Base-by-base conservation (phyloP, 2,329 filamentous ascomycete genomes). In the Epichloe amarillans region DNA sequence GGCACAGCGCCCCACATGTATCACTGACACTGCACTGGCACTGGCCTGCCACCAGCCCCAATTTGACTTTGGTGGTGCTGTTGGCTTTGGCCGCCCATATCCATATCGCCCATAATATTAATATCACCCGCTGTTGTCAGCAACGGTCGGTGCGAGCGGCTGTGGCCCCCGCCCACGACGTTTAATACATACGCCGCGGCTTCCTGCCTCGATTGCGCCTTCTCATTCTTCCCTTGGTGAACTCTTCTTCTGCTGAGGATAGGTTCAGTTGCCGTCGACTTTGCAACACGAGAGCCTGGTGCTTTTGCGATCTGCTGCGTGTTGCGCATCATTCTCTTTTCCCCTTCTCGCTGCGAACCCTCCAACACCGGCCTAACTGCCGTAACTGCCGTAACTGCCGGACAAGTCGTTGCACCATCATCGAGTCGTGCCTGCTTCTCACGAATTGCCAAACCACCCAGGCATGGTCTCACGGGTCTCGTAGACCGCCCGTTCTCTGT, bases 391-490 rank as follows among this genome's bases (percentile, higher is more conserved):
- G 7, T 2, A 37, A 47, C 17, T 40, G 44, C 48, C 36, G 23
- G 33, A 39, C 47, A 21, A 21, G n/a, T 21, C 30, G 50, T 44
- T 48, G 45, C 49, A 51, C 49, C 49, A 44, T 43, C 49, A 44
- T 43, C 49, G 52, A 49, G 41, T 43, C 49, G 52, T 47, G 41
- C 38, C 38, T 33, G 37, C 48, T 45, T 46, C 49, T 43, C 41
- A 33, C 49, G 45, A 49, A 41, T 23, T 47, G 21, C 42, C 26
- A n/a, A 11, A 37, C 19, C 45, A 46, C 12, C 35, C 38, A 33
- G 45, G 23, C 8, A 43, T 49, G 46, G 46, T 51, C 30, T 46
- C 41, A 30, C 26, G 26, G 26, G 26, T 3, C 8, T 30, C 26
- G 26, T 30, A 30, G 7, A 30, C 26, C 8, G 8, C 21, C 47